Evolutionary conservation across 441 rosid genomes (phyloP), one percentile per base, ranked within the genome.

Genomic region (Gossypium aridum): DNA sequence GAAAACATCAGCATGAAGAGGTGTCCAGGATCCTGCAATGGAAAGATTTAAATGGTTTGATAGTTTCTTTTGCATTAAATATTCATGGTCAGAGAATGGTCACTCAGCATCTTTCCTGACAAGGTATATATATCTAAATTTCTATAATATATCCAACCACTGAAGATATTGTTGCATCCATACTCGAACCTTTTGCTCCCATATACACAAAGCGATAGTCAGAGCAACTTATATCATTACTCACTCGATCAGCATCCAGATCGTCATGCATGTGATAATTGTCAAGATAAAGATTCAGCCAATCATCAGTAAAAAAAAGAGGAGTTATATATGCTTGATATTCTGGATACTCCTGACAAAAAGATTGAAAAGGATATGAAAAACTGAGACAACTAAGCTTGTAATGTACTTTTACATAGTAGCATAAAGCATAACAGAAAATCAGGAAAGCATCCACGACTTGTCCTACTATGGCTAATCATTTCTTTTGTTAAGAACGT

Each of bases 1-100:
- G 87, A 93, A 92, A 72, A 96, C 99, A 86, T 96, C 98, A 72
- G 97, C 97, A 63, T 96, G 98, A 76, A 96, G 90, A 76, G 98
- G 96, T 28, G 97, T 96, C 98, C 98, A 93, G 72, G 99, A 90
- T 78, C 98, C 98, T 96, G 87, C 77, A 81, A 55, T 19, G 4
- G 64, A 69, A 80, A 75, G 75, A 76, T 60, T 34, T 60, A 49
- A 2, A 73, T 64, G 73, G 47, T 49, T 26, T 56, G 73, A 61
- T 47, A 65, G 64, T 56, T 71, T 26, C 66, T 43, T 72, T 23
- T 22, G 53, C 60, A 65, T 51, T 47, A 23, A 49, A 56, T 39
- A 64, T 63, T 72, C 72, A 68, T 49, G 39, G 45, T 25, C 45
- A 73, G 54, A 53, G 76, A 67, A 72, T 22, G 22, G 28, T 3